These are phyloP conservation scores for Penicillium desertorum DNA, from an alignment of 495 filamentous ascomycete species.

Conservation along the genomic window DNA sequence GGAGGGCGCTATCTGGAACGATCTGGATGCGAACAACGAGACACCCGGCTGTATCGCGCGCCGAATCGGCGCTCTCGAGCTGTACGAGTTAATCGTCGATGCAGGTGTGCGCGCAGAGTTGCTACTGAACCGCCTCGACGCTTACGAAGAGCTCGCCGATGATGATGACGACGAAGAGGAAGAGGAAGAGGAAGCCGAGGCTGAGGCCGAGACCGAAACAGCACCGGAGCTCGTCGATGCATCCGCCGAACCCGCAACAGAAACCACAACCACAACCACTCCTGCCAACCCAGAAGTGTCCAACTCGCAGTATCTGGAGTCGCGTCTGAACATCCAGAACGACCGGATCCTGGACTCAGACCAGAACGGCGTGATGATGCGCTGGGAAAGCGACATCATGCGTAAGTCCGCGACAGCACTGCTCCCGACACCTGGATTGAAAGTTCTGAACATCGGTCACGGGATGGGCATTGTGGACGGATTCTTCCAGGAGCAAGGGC, in stretches of 20 bases:
- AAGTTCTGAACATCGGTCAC: slow-evolving; percentile 88
- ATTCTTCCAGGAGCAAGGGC: slow-evolving; percentile 70
- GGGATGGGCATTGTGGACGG: slow-evolving; percentile 94
- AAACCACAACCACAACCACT: slow-evolving; percentile 16
- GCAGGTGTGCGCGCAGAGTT: slow-evolving; percentile 91
- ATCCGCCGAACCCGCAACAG: slow-evolving; percentile 17
- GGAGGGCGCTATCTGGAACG: slow-evolving; percentile 96
- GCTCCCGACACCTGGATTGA: slow-evolving; percentile 56
- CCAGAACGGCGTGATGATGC: slow-evolving; percentile 95
- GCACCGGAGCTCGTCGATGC: slow-evolving; percentile 37
- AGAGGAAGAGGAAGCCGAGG: slow-evolving; percentile 16
- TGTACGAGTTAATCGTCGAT: slow-evolving; percentile 86
- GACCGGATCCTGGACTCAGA: slow-evolving; percentile 76
- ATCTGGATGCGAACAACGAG: slow-evolving; percentile 79
- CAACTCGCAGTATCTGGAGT: slow-evolving; percentile 74
- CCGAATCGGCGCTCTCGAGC: slow-evolving; percentile 63
- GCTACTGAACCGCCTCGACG: slow-evolving; percentile 71
- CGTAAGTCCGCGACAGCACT: slow-evolving; percentile 66
- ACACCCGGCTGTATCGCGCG: slow-evolving; percentile 88
- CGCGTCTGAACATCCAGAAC: slow-evolving; percentile 68
- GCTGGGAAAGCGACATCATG: slow-evolving; percentile 95
- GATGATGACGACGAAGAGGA: slow-evolving; percentile 56
- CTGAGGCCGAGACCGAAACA: slow-evolving; percentile 17
- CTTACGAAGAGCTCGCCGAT: slow-evolving; percentile 71
- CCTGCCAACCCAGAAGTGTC: slow-evolving; percentile 46